These are phyloP conservation scores for Aspergillus ellipticus DNA, from an alignment of 495 filamentous ascomycete genomes.

Conservation along the genomic window DNA sequence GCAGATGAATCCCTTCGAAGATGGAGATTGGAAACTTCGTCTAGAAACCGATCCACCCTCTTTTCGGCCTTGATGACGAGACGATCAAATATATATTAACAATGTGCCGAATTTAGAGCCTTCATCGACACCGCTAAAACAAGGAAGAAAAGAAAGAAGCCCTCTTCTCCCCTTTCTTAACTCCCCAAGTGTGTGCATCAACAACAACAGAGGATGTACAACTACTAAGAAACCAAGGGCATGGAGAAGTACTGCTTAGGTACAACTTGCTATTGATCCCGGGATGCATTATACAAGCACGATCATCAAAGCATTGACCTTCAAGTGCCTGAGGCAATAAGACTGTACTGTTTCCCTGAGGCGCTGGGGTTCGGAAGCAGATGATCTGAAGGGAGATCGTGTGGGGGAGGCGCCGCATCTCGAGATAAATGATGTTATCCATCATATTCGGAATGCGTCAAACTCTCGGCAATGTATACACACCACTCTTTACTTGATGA, in stretches of 20 bases:
- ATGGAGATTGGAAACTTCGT: no score
- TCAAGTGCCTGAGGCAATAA: constrained; percentile 3
- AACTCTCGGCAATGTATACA: not conserved
- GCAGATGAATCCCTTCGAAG: not conserved
- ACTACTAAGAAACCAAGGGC: no score
- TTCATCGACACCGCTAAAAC: no score
- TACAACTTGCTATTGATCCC: no score
- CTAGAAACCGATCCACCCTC: not conserved
- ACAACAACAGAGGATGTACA: no score
- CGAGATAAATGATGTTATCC: not conserved
- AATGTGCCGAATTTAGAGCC: no score
- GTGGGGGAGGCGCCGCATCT: constrained; percentile 2
- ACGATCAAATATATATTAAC: not conserved
- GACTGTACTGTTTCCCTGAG: not conserved
- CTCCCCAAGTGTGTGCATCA: no score
- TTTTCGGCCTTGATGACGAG: not conserved
- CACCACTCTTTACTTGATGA: not conserved
- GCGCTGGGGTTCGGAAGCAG: constrained; percentile 1
- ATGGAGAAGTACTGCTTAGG: no score
- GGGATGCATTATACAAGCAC: not conserved
- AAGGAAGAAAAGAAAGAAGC: not conserved
- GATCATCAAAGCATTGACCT: not conserved
- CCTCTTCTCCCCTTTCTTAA: no score
- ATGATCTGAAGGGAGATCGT: constrained; percentile 8
- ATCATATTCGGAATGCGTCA: not conserved